phyloP scores from a whole-genome alignment of 306 rosid species.

The Ormosia semicastrata region DNA sequence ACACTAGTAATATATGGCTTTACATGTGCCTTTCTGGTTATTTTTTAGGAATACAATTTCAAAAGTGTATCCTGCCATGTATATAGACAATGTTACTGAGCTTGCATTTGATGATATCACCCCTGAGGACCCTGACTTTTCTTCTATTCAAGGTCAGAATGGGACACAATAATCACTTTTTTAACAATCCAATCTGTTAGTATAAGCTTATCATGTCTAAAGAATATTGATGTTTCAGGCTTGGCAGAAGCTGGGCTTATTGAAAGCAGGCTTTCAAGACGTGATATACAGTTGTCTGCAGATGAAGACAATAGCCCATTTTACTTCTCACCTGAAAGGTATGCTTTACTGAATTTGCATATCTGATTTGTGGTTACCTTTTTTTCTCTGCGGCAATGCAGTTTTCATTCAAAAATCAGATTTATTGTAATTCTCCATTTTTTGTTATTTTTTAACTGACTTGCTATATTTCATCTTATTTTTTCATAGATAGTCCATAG shows the following conservation, averaged over 20 bases:
- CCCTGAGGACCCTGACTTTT: constrained; percentile 87
- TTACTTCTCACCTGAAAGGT: constrained; percentile 87
- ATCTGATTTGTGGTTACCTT: constrained; percentile 11
- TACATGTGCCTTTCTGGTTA: constrained; percentile 19
- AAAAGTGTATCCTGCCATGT: constrained; percentile 98
- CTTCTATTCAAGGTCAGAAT: constrained; percentile 85
- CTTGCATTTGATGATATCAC: constrained; percentile 94
- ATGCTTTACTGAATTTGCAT: constrained; percentile 18
- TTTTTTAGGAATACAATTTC: constrained; percentile 70
- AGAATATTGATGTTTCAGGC: constrained; percentile 52
- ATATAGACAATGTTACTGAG: constrained; percentile 82
- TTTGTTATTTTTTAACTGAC: not conserved
- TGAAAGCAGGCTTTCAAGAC: constrained; percentile 87
- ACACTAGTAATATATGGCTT: constrained; percentile 11
- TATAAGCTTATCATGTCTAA: constrained; percentile 22
- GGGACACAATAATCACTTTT: constrained; percentile 16
- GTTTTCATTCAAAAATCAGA: not conserved
- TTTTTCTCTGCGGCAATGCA: not conserved
- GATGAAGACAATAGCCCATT: constrained; percentile 63
- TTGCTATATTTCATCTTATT: constrained; percentile 1
- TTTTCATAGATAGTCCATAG: not conserved
- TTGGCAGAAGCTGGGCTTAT: constrained; percentile 99
- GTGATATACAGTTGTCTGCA: constrained; percentile 58
- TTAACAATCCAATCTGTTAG: not conserved
- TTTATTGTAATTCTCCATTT: not conserved